Evolutionary conservation across 768 basidiomycete genomes (phyloP), one percentile per base, ranked within the genome.

Genomic region (Hericium erinaceus): DNA sequence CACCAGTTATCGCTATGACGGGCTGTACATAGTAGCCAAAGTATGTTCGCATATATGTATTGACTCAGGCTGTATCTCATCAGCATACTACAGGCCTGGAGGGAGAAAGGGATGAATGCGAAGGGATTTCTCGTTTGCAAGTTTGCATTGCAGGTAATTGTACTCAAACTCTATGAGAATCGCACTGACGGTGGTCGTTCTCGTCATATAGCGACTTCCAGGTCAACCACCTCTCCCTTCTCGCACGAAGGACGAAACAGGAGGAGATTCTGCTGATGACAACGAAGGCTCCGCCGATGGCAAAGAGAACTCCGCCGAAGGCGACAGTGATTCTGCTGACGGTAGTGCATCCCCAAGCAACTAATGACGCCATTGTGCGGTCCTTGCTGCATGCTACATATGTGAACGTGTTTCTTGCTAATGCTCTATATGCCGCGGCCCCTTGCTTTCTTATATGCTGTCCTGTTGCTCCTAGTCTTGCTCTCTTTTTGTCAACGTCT

Each of bases 1-100:
- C 39, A 57, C 7, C 55, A 89, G 89, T 24, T 97, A 94, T 67
- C 83, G 92, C 9, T 97, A 97, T 65, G 93, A 95, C 64, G 94
- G 94, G 1, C 75, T 97, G 11, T 97, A 95, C 66, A 72, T 65
- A 2, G 87, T 92, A 15, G 87, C 87, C 69, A 83, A 84, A 75
- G 89, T 81, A 59, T 52, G 72, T 46, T 28, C 33, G 16, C 13
- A 0, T 11, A 7, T 3, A 24, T 52, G 18, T 56, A 50, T 26
- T 5, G 39, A 16, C 9, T 52, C 4, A 4, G 6, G 6, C 0
- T 12, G 18, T 12, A 20, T 15, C 54, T 57, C 33, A 33, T 58
- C 66, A 1, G 57, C 63, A 46, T 2, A 39, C 37, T 16, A 7
- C 61, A 89, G 83, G 85, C 83, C 4, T 92, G 88, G 89, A 78